phyloP scores from a whole-genome alignment of 2,329 filamentous ascomycete species.

The Hymenoscyphus salicellus region DNA sequence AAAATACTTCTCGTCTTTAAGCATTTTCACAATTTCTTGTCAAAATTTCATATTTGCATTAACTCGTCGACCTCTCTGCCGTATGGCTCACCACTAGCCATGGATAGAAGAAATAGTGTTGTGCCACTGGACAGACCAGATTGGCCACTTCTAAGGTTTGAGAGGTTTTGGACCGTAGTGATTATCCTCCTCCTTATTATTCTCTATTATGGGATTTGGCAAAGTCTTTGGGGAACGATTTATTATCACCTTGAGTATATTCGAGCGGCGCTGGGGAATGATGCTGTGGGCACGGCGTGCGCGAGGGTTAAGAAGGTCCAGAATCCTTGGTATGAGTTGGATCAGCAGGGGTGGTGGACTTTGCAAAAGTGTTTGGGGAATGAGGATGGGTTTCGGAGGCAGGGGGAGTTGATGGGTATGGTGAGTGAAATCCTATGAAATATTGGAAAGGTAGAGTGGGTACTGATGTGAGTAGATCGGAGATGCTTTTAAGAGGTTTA shows the following conservation, averaged over 20 bases:
- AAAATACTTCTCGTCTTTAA: too few relatives aligned
- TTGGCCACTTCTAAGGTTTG: neutral
- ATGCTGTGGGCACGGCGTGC: neutral
- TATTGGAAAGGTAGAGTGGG: too few relatives aligned
- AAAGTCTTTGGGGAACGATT: slow-evolving; percentile 1
- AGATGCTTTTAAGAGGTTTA: neutral
- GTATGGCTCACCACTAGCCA: neutral
- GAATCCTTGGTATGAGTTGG: slow-evolving; percentile 11
- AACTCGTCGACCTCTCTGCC: neutral
- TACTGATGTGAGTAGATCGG: slow-evolving; percentile 2
- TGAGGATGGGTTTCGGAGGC: slow-evolving; percentile 11
- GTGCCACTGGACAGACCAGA: too few relatives aligned
- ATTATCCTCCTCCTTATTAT: neutral
- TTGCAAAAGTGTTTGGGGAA: slow-evolving; percentile 12
- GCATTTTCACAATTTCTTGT: too few relatives aligned
- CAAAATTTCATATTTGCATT: too few relatives aligned
- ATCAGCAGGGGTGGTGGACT: slow-evolving; percentile 5
- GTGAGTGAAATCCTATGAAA: neutral
- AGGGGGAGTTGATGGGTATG: slow-evolving; percentile 4
- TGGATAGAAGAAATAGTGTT: neutral
- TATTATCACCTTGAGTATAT: slow-evolving; percentile 7
- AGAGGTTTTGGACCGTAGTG: neutral
- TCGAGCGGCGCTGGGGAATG: slow-evolving; percentile 2
- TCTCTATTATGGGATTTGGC: neutral
- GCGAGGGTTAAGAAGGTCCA: slow-evolving; percentile 1